Evolutionary conservation across 441 rosid genomes (phyloP), one percentile per base, ranked within the genome.

Genomic region (Viola pubescens): DNA sequence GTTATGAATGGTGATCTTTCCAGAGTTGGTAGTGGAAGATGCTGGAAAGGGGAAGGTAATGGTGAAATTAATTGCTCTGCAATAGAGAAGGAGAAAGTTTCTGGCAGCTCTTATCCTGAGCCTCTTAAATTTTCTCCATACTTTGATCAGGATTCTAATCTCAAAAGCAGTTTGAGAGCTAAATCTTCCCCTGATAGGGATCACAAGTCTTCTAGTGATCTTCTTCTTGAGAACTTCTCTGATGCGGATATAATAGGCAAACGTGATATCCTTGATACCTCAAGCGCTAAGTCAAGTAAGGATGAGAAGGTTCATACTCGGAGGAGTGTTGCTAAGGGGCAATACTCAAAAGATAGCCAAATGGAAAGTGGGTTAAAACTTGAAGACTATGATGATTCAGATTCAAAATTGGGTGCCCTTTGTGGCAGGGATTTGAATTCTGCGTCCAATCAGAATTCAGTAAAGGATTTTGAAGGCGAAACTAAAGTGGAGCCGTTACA

Each of bases 1-100:
- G 63, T 62, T 62, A 58, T 61, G 64, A 65, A 67, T 68, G 75
- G 62, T 40, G 65, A 50, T 60, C 49, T 66, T 62, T 67, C 60
- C 54, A 70, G 56, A 61, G 48, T 55, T 63, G 69, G 52, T 51
- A 66, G 65, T 43, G 62, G 71, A 46, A 77, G 59, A 64, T 12
- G 58, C 56, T 49, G 63, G 65, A 65, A 70, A 49, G 69, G 70
- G 49, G 78, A 73, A 52, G 72, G 61, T 57, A 56, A 60, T 47
- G 48, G 14, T 63, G 71, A 65, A 64, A 62, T 60, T 52, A 64
- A 61, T 67, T 65, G 13, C 39, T 52, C 67, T 47, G 59, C 60
- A 44, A 37, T 19, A 13, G 69, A 34, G 9, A 65, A 19, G 52
- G 79, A 63, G 60, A 77, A 65, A 70, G 65, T 55, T 38, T 68